Evolutionary conservation across 2,329 filamentous ascomycete species (phyloP).

Genomic region (Arthrobotrys sinensis): DNA sequence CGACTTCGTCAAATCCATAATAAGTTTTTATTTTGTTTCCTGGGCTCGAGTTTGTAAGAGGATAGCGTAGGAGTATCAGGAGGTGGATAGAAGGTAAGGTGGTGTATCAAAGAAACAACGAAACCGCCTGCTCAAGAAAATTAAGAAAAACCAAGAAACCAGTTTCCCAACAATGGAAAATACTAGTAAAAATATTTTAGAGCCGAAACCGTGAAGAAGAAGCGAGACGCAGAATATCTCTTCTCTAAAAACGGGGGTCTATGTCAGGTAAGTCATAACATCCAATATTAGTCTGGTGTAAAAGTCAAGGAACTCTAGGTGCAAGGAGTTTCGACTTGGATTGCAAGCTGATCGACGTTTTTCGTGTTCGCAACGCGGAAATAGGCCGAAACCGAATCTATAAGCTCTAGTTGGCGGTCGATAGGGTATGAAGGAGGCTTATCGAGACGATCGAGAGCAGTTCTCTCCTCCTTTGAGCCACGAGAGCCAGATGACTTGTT

Average conservation of each 20-base stretch:
- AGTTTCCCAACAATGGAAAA: no score
- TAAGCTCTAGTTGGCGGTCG: constrained; percentile 49
- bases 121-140: not conserved
- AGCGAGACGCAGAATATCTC: not conserved
- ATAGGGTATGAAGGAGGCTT: constrained; percentile 44
- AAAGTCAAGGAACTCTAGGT: not conserved
- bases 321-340: not conserved
- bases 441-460: constrained; percentile 21
- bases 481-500: not conserved
- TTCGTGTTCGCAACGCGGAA: not conserved
- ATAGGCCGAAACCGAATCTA: constrained; percentile 20
- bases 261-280: not conserved
- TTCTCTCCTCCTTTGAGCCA: not conserved
- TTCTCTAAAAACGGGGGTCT: not conserved
- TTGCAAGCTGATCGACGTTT: not conserved
- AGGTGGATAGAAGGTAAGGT: no score
- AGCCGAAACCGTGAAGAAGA: not conserved
- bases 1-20: not conserved
- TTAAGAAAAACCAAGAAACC: not conserved
- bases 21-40: not conserved
- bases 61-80: not conserved
- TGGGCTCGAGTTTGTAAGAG: no score
- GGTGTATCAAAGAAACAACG: not conserved
- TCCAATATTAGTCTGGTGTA: not conserved
- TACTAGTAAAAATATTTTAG: not conserved